Evolutionary conservation across 2,329 filamentous ascomycete species (phyloP).

Genomic region (Aureobasidium sp.): DNA sequence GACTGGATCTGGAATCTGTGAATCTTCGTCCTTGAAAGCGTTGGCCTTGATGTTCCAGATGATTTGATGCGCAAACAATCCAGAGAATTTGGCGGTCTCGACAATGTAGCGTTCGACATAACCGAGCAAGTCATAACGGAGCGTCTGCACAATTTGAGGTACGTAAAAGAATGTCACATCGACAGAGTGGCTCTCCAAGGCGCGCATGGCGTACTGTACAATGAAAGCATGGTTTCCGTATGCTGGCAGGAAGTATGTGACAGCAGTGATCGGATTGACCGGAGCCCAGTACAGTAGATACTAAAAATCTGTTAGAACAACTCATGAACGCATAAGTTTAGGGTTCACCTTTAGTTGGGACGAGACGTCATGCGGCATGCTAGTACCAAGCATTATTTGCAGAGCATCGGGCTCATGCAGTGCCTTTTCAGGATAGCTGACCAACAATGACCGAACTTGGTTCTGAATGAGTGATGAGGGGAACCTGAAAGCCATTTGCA

Average conservation of each 20-base stretch:
- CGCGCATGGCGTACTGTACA: conserved; percentile 93
- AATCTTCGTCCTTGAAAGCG: conserved; percentile 94
- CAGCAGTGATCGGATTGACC: conserved; percentile 84
- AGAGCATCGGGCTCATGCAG: conserved; percentile 74
- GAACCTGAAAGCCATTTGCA: conserved; percentile 75
- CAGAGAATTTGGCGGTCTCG: conserved; percentile 95
- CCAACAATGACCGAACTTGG: conserved; percentile 69
- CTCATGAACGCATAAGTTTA: background rate
- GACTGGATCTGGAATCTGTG: conserved; percentile 77
- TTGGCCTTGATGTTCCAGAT: conserved; percentile 99
- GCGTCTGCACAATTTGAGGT: conserved; percentile 90
- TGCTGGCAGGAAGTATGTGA: conserved; percentile 84
- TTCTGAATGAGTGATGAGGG: conserved; percentile 61
- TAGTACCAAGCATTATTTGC: conserved; percentile 67
- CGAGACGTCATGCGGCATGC: conserved; percentile 68
- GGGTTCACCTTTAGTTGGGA: conserved; percentile 62
- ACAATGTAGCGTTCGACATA: conserved; percentile 96
- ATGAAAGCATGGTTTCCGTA: conserved; percentile 89
- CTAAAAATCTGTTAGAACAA: conserved; percentile 20
- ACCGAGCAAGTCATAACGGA: conserved; percentile 85
- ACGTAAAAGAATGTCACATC: conserved; percentile 99
- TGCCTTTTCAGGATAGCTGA: conserved; percentile 77
- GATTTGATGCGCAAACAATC: conserved; percentile 96
- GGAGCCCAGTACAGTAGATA: conserved; percentile 90
- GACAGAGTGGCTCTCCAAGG: conserved; percentile 87